A percentile compares a stretch with the other conserved stretches of the same genome.
Conservation (phyloP, 176 grass and related monocot genomes). For the Avena sativa region DNA sequence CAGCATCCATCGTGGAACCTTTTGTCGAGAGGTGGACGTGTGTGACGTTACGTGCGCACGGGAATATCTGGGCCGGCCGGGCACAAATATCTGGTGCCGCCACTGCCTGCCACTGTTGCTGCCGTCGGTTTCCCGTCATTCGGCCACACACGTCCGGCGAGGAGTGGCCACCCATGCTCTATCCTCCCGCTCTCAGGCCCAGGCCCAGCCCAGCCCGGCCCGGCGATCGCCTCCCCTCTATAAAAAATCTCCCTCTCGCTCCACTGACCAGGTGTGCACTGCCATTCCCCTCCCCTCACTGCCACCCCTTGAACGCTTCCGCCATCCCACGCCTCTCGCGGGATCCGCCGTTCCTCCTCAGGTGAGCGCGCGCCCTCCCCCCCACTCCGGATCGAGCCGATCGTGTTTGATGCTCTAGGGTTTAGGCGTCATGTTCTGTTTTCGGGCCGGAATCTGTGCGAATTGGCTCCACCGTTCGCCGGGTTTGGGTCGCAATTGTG, state of each 20-base stretch:
- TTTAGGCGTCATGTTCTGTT: not conserved
- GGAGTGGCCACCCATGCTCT: conserved; percentile 46
- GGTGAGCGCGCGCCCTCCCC: not conserved
- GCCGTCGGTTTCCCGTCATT: conserved; percentile 16
- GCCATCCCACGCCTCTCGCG: not conserved
- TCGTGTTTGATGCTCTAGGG: not conserved
- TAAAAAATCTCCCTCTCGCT: not conserved
- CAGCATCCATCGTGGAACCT: not conserved
- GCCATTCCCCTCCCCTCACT: not conserved
- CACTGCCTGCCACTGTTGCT: not conserved
- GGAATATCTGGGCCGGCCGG: not conserved
- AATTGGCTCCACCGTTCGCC: not conserved
- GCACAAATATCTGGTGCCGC: not conserved
- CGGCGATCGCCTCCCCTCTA: not conserved
- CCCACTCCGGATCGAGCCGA: not conserved
- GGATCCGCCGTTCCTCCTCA: not conserved
- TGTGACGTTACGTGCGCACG: not conserved
- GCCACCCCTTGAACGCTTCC: not conserved
- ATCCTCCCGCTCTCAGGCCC: not conserved
- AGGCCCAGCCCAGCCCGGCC: not conserved
- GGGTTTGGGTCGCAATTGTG: not conserved
- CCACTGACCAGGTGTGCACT: not conserved
- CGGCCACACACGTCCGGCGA: not conserved
- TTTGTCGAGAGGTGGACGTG: conserved; percentile 20
- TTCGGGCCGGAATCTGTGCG: not conserved